Percentiles rank a stretch among this genome's conserved stretches.
Conservation (phyloP, 2,329 filamentous ascomycete species). For the Dichotomopilus funicola region DNA sequence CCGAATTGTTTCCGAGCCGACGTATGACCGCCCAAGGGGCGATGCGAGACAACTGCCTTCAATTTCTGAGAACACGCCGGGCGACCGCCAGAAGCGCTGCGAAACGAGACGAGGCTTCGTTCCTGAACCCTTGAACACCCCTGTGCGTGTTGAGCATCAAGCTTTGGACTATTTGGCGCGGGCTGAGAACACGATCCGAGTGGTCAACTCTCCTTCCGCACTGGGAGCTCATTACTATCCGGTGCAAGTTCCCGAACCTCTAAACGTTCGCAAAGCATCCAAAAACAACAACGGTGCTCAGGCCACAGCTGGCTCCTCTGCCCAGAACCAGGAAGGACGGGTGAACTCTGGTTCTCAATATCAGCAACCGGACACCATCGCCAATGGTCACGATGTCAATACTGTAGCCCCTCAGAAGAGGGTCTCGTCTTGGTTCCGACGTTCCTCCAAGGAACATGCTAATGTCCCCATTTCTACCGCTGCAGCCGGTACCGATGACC, state of each 20-base stretch:
- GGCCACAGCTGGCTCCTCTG: not conserved
- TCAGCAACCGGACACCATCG: not conserved
- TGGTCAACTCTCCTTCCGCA: conserved; percentile 45
- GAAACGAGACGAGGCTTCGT: conserved; percentile 38
- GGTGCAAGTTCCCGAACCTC: conserved; percentile 32
- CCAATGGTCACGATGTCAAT: conserved; percentile 14
- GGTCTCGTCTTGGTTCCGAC: conserved; percentile 47
- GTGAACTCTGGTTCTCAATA: conserved; percentile 5
- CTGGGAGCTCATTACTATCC: conserved; percentile 27
- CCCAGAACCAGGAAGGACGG: conserved; percentile 1
- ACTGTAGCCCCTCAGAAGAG: conserved; percentile 35
- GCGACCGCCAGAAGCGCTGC: conserved; percentile 20
- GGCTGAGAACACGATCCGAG: conserved; percentile 47
- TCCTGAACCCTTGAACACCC: conserved; percentile 37
- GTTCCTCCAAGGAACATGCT: conserved; percentile 35
- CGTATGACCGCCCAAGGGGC: conserved; percentile 36
- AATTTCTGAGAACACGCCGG: conserved; percentile 39
- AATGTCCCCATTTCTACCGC: conserved; percentile 1
- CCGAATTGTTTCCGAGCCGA: conserved; percentile 46
- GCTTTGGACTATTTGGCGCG: conserved; percentile 41
- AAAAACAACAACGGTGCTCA: conserved; percentile 11
- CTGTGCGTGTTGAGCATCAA: conserved; percentile 26
- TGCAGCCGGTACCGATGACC: conserved; percentile 9
- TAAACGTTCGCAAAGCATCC: conserved; percentile 36
- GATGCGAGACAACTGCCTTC: conserved; percentile 39